Evolutionary conservation across 2,329 filamentous ascomycete genomes (phyloP).

Genomic region (Pseudophaeomoniella oleicola): DNA sequence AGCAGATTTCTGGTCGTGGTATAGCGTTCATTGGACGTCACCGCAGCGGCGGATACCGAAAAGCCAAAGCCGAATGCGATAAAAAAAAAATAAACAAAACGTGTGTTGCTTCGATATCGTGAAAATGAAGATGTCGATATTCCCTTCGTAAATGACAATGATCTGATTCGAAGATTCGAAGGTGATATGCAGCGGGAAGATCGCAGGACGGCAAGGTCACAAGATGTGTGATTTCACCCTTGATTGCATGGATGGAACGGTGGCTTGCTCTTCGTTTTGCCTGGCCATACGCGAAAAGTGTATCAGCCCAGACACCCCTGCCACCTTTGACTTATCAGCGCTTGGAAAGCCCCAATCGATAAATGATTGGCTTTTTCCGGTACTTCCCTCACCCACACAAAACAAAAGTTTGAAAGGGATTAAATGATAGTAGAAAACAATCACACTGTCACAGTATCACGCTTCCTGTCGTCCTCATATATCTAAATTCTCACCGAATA

Average conservation of each 20-base stretch:
- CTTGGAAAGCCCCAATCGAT: neutral
- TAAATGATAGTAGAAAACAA: neutral
- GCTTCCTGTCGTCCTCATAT: no score
- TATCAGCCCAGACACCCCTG: neutral
- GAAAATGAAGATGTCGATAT: no score
- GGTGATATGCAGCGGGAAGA: neutral
- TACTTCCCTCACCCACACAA: no score
- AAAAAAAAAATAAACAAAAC: neutral
- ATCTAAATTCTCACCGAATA: no score
- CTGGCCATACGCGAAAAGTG: neutral
- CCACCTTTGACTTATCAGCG: neutral
- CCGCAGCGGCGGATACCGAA: neutral
- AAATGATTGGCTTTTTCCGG: neutral
- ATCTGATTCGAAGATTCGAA: no score
- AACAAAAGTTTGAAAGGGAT: no score
- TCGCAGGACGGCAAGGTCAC: neutral
- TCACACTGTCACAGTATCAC: neutral
- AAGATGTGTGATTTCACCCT: neutral
- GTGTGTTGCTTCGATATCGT: no score
- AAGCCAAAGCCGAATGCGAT: neutral
- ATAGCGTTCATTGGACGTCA: neutral
- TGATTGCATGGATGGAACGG: neutral
- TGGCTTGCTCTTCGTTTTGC: neutral
- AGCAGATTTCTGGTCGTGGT: neutral
- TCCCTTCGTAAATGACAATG: no score